Evolutionary conservation across 2,329 filamentous ascomycete species (phyloP), one percentile per base, ranked within the genome.

Genomic region (Alternaria hordeiaustralica): DNA sequence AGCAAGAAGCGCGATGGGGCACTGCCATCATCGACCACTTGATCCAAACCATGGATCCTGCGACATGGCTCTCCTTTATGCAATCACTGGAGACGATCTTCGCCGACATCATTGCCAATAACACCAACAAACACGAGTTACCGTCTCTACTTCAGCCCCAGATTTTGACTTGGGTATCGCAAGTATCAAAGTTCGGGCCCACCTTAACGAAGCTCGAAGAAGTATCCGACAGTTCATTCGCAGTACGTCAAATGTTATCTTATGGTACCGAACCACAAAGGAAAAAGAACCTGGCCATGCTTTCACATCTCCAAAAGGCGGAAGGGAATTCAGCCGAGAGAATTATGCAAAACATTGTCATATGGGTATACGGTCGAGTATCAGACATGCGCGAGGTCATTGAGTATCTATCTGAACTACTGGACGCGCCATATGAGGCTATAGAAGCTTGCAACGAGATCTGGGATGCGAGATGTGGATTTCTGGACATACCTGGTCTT

Each of bases 51-150:
- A 69, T 76, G 62, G 70, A 63, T 26, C 55, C 63, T 6, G 53
- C 49, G 8, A 67, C 70, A 28, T 78, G 75, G 74, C 26, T 70
- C 5, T 55, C 61, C 13, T 75, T 72, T 55, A 68, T 76, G 50
- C 41, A 58, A 6, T 53, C 69, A 7, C 57, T 75, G 10, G 66
- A 71, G 30, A 57, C 54, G 5, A 51, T 77, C 5, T 76, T 75
- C 33, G 49, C 55, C 25, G 53, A 63, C 6, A 59, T 67, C 21
- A 26, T 20, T 21, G 54, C 60, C 41, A 26, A 65, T 11, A 66
- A 41, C 44, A 58, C 50, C 9, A 59, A 49, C 1, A 50, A 66
- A 28, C 70, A 66, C 7, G 45, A 59, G 2, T 36, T 71, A 5
- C 64, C 61, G 49, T 20, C 15, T 20, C 43, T 63, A 41, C 25